A percentile compares a stretch with the other conserved stretches of the same genome.
Conservation (phyloP, 345 rosid species). For the Trapa bicornis region DNA sequence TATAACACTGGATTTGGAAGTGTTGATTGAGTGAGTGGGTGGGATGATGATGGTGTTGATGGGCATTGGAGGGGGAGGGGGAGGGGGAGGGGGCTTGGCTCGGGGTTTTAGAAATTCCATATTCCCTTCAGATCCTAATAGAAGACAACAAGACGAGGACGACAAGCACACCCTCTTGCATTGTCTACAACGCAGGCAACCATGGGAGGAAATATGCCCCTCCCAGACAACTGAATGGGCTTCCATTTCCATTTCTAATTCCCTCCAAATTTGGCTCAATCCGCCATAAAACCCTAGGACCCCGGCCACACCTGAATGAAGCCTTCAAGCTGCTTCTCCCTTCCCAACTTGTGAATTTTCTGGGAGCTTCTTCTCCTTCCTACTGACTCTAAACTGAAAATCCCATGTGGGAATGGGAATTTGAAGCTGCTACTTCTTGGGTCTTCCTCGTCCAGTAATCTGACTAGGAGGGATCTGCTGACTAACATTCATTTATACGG, state of each 20-base stretch:
- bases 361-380: constrained; percentile 12
- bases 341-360: constrained; percentile 13
- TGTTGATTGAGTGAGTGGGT: neutral
- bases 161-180: constrained; percentile 47
- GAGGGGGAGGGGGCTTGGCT: constrained; percentile 11
- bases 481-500: constrained; percentile 17
- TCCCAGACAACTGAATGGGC: constrained; percentile 12
- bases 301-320: neutral
- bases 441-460: constrained; percentile 7
- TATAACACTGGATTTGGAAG: neutral
- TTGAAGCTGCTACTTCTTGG: constrained; percentile 9
- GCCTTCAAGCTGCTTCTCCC: neutral
- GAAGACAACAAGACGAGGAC: constrained; percentile 35
- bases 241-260: constrained; percentile 6
- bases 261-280: constrained; percentile 14
- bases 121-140: constrained; percentile 31
- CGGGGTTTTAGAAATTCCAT: constrained; percentile 55
- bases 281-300: constrained; percentile 26
- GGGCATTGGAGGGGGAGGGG: neutral
- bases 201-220: constrained; percentile 24
- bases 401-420: constrained; percentile 23
- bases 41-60: neutral
- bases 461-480: constrained; percentile 3
- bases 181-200: constrained; percentile 43
- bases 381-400: constrained; percentile 7